Base-by-base conservation (phyloP, 345 rosid genomes). In the Pistacia atlantica region DNA sequence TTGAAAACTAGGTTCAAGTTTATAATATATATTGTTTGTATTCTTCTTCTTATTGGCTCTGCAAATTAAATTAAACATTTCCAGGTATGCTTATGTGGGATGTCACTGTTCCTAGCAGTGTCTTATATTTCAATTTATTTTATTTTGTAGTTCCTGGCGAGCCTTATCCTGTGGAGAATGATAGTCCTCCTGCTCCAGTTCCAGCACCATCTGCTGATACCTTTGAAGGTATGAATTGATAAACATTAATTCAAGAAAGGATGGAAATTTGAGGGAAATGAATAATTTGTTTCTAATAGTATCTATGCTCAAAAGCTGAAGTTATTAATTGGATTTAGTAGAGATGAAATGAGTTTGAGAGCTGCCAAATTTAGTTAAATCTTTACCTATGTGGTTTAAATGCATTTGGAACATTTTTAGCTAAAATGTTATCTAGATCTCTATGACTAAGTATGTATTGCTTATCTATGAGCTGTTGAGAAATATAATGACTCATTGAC, bases 91-190 rank as follows among this genome's bases (percentile, higher is more conserved):
- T 9, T 57, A 58, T 38, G 37, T 45, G 45, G 10, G 12, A 22
- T 31, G 42, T 69, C 12, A 17, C 48, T 65, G 51, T 28, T 49
- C 66, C 52, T 66, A 20, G 33, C 52, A 14, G 46, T n/a, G 56
- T 11, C 20, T 74, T 61, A 25, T 64, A 64, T 58, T 59, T 33
- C 35, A n/a, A 35, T 42, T 71, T 67, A 68, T 70, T 75, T 62
- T 60, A 18, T 80, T 55, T 78, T 81, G 61, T 74, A 95, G 99
- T 83, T 89, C 98, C 99, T 77, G 99, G 99, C 60, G 93, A 83
- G 80, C 91, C 96, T 58, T 91, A 89, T 86, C 88, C 85, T 28
- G 42, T 78, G 77, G 83, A 86, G 76, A 86, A 79, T 45, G 82
- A 38, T 9, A 73, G 67, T 67, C 79, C 87, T 75, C 89, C 90